Base-by-base conservation (phyloP, 306 rosid species). In the Quercus gilva region DNA sequence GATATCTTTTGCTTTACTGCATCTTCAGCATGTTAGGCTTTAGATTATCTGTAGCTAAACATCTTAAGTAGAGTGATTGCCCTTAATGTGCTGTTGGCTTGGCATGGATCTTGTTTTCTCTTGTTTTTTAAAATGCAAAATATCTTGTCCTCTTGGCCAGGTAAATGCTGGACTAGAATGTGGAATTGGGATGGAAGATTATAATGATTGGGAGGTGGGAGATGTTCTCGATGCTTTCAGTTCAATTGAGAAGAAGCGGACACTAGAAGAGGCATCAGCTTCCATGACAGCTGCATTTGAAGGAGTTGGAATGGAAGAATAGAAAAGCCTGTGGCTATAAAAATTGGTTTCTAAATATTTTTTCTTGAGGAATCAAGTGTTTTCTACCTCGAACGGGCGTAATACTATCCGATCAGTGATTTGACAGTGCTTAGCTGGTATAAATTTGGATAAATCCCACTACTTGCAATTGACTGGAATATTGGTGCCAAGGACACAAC, bases 251-350 rank as follows among this genome's bases (percentile, higher is more conserved):
- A 95, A 93, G 91, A 90, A 79, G 77, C 89, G 99, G 71, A 91
- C 99, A 53, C 98, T 95, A 49, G 99, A 95, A 78, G 99, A 95
- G 84, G 99, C 99, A 41, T 95, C 98, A 0, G 93, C 92, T 79
- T 91, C 96, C 52, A 93, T 95, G 91, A 88, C 91, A 65, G 97
- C 98, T 31, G 99, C 99, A 1, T 81, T 93, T 82, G 95, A 94
- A 77, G 91, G 89, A 84, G 89, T 88, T 65, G 92, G 94, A 80
- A 76, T 76, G 31, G 14, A 80, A 81, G 33, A 31, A 65, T 82
- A 86, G 85, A 85, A 78, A 69, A 74, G 78, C 63, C 74, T 71
- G 84, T 73, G 52, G 55, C 81, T 72, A 58, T 20, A 57, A 79
- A 79, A 53, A 67, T 53, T 57, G 78, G 77, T 76, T 75, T 68